phyloP scores from a whole-genome alignment of 306 rosid species.

The Begonia peltatifolia region DNA sequence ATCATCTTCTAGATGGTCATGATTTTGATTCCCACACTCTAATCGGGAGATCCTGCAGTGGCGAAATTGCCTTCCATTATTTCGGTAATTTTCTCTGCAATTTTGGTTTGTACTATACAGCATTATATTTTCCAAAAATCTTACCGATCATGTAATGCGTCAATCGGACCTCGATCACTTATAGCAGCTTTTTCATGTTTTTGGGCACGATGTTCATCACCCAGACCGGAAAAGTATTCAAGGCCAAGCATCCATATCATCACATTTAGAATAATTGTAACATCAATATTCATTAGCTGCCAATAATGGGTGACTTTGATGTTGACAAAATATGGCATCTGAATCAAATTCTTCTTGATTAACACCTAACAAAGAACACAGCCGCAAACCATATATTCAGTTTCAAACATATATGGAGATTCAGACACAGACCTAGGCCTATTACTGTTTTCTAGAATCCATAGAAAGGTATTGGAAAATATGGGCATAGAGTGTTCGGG shows the following conservation, averaged over 20 bases:
- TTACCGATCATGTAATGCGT: slow-evolving; percentile 87
- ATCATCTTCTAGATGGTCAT: too few species aligned
- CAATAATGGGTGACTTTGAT: slow-evolving; percentile 55
- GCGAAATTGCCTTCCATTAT: too few species aligned
- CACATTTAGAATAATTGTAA: slow-evolving; percentile 61
- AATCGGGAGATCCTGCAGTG: too few species aligned
- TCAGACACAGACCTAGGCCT: background rate
- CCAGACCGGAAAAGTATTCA: slow-evolving; percentile 52
- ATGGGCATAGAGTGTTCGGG: background rate
- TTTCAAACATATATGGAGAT: background rate
- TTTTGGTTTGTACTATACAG: background rate
- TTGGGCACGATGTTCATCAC: slow-evolving; percentile 79
- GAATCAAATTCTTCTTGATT: slow-evolving; percentile 40
- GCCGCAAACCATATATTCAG: slow-evolving; percentile 8
- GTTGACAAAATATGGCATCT: slow-evolving; percentile 60
- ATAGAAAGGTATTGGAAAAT: too few species aligned
- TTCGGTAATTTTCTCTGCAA: too few species aligned
- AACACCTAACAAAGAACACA: slow-evolving; percentile 35
- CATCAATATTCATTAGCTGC: slow-evolving; percentile 45
- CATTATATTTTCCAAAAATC: background rate
- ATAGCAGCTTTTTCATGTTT: slow-evolving; percentile 64
- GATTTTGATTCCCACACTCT: too few species aligned
- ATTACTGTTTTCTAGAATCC: too few species aligned
- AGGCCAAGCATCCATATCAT: slow-evolving; percentile 71
- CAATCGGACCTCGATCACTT: slow-evolving; percentile 63